phyloP scores from a whole-genome alignment of 2,329 filamentous ascomycete species.

The Aspergillus hiratsukae region DNA sequence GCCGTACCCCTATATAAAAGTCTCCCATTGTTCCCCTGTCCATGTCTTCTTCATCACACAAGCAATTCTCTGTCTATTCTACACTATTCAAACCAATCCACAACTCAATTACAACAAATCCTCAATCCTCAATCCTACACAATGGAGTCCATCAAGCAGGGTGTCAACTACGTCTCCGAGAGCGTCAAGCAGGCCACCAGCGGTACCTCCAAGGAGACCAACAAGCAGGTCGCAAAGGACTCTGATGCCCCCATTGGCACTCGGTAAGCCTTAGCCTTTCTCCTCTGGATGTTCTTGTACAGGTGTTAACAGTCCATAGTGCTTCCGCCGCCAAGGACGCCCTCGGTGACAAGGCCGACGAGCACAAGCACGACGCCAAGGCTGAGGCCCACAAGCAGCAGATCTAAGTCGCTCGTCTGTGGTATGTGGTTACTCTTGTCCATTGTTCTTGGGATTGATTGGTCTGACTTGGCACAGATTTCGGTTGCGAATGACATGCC shows the following conservation, averaged over 20 bases:
- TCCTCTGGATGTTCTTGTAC: slow-evolving; percentile 33
- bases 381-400: background rate
- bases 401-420: too few species aligned
- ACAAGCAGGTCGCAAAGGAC: slow-evolving; percentile 66
- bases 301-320: slow-evolving; percentile 18
- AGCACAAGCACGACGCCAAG: slow-evolving; percentile 46
- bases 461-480: too few species aligned
- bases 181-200: slow-evolving; percentile 54
- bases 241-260: slow-evolving; percentile 37
- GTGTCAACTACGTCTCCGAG: slow-evolving; percentile 66
- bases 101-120: background rate
- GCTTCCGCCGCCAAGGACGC: slow-evolving; percentile 51
- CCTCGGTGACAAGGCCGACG: slow-evolving; percentile 49
- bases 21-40: too few species aligned
- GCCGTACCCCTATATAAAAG: too few species aligned
- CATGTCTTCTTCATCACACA: too few species aligned
- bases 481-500: too few species aligned
- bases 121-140: background rate
- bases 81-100: background rate
- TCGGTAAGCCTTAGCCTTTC: slow-evolving; percentile 28
- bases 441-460: too few species aligned
- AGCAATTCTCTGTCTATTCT: background rate
- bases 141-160: slow-evolving; percentile 40
- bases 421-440: too few species aligned
- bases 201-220: slow-evolving; percentile 62